Base-by-base conservation (phyloP, 2,329 filamentous ascomycete species). In the Colletotrichum theobromicola region DNA sequence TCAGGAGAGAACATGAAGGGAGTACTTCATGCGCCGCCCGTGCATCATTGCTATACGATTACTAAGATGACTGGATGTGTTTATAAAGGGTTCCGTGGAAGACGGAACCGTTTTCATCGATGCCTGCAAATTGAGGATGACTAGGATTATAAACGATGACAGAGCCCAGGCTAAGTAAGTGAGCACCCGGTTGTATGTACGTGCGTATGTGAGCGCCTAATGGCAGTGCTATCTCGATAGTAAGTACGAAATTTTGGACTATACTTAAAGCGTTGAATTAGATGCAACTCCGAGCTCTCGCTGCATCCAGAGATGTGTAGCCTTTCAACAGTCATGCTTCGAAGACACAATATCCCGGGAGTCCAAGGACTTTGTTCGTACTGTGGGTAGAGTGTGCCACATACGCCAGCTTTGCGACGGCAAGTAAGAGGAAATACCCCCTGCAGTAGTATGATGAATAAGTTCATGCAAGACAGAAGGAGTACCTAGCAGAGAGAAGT, bases 331-430 rank as follows among this genome's bases (percentile, higher is more conserved):
- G n/a, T n/a, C n/a, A n/a, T 46, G 3, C 1, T 21, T 46, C 42
- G 21, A 0, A 18, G 0, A 13, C 9, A 13, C 18, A 10, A 0
- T 13, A 9, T 46, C 18, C 0, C 13, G 42, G 0, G 2, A 46
- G 42, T 46, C 9, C 5, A 46, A 21, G 42, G 18, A 46, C 42
- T 46, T 46, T 5, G 42, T 21, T 46, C 7, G 3, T 9, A 12
- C 10, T 21, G 18, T 21, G 18, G 42, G 0, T 21, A 1, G 18
- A 21, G 12, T 46, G n/a, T n/a, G n/a, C 2, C 18, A 46, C 10
- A 9, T 46, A 0, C 42, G 5, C n/a, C 18, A 21, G 42, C 42
- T 46, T 46, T 7, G 42, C 10, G 5, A 46, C 10, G n/a, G 42
- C 42, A 46, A n/a, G 18, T 42, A n/a, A 46, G 5, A 13, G n/a